Base-by-base conservation (phyloP, 2,329 filamentous ascomycete species). In the Diaporthe nobilis region DNA sequence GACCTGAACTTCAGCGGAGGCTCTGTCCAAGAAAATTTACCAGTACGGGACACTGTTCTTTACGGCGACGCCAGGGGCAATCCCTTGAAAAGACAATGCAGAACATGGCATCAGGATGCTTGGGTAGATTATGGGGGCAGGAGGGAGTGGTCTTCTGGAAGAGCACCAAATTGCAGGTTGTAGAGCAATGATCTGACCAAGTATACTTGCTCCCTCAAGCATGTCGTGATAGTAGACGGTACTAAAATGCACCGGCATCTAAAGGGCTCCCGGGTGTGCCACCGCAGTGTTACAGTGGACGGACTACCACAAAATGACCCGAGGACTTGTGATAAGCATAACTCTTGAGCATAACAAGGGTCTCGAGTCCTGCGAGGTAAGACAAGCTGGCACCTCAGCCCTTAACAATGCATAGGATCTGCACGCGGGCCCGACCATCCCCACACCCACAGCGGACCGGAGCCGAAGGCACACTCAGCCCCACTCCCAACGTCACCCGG, bases 361-460 rank as follows among this genome's bases (percentile, higher is more conserved):
- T 39, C 31, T 53, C 31, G 63, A 70, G 49, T 39, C 20, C 20
- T 42, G 49, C 34, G 15, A 53, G 31, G 28, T 68, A 10, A 39
- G 47, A 68, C 63, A 53, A 51, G 31, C 44, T 34, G 44, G 44
- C 28, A 68, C 65, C 47, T 39, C 31, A 51, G n/a, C 34, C 31
- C 65, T 31, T 22, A 7, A 34, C n/a, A 28, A 55, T 13, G 49
- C 65, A 39, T 39, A 20, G 65, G 65, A 68, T 68, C 65, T 70
- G 65, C 65, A 42, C 49, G n/a, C 65, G 65, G 65, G 65, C 34
- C 65, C 65, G 65, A 70, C 65, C 49, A 65, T 49, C 49, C 34
- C 49, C 65, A 39, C 65, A 55, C n/a, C 49, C 49, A 53, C 34
- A 55, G 65, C 65, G 49, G 65, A 68, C 65, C 65, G 65, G 65